Conservation (phyloP, 768 basidiomycete species). For the Pleurotus salmoneostramineus region DNA sequence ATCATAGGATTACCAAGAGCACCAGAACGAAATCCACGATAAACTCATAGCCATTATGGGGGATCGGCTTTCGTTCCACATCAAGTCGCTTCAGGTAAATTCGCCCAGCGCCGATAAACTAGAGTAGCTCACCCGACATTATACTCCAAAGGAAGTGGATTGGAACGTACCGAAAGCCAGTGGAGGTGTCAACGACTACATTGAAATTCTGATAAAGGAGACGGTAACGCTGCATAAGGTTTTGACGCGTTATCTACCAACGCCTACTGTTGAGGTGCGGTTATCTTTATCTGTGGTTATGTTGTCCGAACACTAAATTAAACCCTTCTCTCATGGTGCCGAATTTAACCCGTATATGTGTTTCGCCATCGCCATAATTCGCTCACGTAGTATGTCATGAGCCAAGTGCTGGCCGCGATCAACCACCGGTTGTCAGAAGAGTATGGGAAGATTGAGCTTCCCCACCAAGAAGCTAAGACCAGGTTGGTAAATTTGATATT, state of each 20-base stretch:
- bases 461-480: constrained; percentile 78
- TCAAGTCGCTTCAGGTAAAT: constrained; percentile 71
- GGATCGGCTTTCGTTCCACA: constrained; percentile 84
- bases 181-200: constrained; percentile 80
- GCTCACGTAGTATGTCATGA: constrained; percentile 76
- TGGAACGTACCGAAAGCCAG: constrained; percentile 67
- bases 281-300: background rate
- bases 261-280: constrained; percentile 78
- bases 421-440: constrained; percentile 89
- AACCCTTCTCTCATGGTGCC: constrained; percentile 9
- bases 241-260: constrained; percentile 82
- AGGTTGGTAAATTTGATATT: constrained; percentile 43
- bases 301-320: background rate
- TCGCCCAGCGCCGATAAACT: background rate
- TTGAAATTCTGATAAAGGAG: constrained; percentile 91
- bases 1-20: constrained; percentile 93
- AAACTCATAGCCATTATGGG: constrained; percentile 99
- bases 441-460: constrained; percentile 78
- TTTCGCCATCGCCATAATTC: constrained; percentile 10
- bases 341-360: constrained; percentile 10
- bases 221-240: constrained; percentile 95
- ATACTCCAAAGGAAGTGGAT: constrained; percentile 54
- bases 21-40: constrained; percentile 97
- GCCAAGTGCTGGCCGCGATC: constrained; percentile 91
- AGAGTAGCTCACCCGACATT: background rate